Percentiles rank a stretch among this genome's conserved stretches.
Conservation (phyloP, 163 green algal species). For the Chlamydomonas reinhardtii region DNA sequence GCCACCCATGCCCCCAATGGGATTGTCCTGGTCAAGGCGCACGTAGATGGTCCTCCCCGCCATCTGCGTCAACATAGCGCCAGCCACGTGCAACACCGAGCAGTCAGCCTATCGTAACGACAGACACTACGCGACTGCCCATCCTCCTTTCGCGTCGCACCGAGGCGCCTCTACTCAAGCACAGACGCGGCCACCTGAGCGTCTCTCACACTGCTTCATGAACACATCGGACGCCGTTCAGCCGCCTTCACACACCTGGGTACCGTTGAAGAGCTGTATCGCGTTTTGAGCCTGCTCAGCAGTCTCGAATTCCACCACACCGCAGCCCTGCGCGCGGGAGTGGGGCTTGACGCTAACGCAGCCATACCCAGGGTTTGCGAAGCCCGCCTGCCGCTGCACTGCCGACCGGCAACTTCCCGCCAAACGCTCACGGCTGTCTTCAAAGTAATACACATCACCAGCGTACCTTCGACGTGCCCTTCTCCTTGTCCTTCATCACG, state of each 20-base stretch:
- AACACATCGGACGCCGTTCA: too few relatives aligned
- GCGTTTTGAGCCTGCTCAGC: conserved; percentile 73
- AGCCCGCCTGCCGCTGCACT: neutral
- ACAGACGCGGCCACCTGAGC: too few relatives aligned
- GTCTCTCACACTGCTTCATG: too few relatives aligned
- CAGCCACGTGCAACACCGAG: too few relatives aligned
- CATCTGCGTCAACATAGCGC: conserved; percentile 42
- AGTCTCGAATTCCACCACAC: conserved; percentile 82
- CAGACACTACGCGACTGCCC: too few relatives aligned
- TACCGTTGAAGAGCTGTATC: conserved; percentile 68
- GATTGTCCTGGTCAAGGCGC: conserved; percentile 45
- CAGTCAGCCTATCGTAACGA: too few relatives aligned
- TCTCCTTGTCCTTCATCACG: conserved; percentile 64
- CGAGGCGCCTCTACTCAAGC: too few relatives aligned
- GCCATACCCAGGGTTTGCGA: too few relatives aligned
- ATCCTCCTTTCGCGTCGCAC: too few relatives aligned
- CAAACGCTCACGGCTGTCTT: too few relatives aligned
- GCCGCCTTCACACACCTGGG: conserved; percentile 33
- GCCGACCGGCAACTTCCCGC: neutral
- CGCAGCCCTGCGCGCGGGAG: conserved; percentile 68
- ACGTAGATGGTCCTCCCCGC: conserved; percentile 50
- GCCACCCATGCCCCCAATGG: conserved; percentile 47
- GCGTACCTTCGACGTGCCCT: conserved; percentile 47
- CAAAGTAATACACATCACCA: too few relatives aligned
- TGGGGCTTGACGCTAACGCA: neutral